phyloP scores from a whole-genome alignment of 2,329 filamentous ascomycete genomes.

The Rutstroemia sydowiana region DNA sequence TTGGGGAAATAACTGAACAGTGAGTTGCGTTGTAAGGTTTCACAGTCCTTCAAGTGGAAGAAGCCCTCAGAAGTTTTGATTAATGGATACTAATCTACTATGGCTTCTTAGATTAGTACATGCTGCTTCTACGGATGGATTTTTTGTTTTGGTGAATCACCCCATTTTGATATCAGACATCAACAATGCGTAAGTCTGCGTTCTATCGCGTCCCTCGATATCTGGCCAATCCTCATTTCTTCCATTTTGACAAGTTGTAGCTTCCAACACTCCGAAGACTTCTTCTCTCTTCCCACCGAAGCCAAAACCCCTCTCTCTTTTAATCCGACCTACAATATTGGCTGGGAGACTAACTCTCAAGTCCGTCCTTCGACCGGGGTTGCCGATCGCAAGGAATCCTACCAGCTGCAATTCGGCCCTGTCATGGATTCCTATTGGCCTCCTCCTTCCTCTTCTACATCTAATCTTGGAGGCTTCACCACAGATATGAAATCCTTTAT shows the following conservation, averaged over 20 bases:
- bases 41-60: neutral
- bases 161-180: slow-evolving; percentile 25
- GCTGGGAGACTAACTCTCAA: slow-evolving; percentile 51
- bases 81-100: neutral
- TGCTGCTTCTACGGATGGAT: slow-evolving; percentile 48
- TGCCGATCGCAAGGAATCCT: slow-evolving; percentile 49
- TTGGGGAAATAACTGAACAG: slow-evolving; percentile 45
- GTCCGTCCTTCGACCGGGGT: slow-evolving; percentile 48
- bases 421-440: slow-evolving; percentile 29
- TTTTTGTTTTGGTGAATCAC: slow-evolving; percentile 51
- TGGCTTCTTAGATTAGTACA: neutral
- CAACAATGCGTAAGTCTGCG: neutral
- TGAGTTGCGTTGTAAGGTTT: slow-evolving; percentile 30
- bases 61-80: neutral
- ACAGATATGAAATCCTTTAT: slow-evolving; percentile 23
- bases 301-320: slow-evolving; percentile 41
- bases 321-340: slow-evolving; percentile 35
- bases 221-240: slow-evolving; percentile 43
- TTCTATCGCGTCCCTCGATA: neutral
- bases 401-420: slow-evolving; percentile 47
- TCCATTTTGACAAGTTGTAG: slow-evolving; percentile 25
- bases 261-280: slow-evolving; percentile 34
- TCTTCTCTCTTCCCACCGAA: slow-evolving; percentile 44
- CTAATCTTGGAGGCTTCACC: slow-evolving; percentile 42
- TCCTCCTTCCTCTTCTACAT: slow-evolving; percentile 30